Evolutionary conservation across 2,329 filamentous ascomycete genomes (phyloP).

Genomic region (Stromatinia cepivora): DNA sequence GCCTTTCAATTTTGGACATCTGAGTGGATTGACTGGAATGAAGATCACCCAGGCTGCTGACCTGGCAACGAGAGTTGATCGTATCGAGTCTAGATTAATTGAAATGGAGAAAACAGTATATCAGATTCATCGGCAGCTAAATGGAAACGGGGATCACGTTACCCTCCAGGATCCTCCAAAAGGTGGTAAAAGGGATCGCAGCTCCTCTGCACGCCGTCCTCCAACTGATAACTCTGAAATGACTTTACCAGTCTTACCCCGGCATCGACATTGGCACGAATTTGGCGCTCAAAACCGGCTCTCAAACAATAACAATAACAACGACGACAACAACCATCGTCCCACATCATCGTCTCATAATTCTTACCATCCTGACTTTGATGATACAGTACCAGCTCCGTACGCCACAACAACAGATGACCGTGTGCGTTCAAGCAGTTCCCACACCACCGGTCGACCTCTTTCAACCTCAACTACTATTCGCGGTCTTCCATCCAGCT

Average conservation of each 20-base stretch:
- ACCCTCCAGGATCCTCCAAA: constrained; percentile 35
- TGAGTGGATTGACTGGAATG: constrained; percentile 53
- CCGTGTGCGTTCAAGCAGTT: constrained; percentile 17
- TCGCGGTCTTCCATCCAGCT: constrained; percentile 35
- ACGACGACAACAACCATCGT: constrained; percentile 14
- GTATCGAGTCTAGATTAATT: constrained; percentile 53
- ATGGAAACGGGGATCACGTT: constrained; percentile 24
- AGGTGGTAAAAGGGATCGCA: constrained; percentile 27
- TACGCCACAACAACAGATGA: constrained; percentile 22
- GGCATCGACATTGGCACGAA: constrained; percentile 27
- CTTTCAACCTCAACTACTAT: constrained; percentile 41
- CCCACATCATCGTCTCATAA: constrained; percentile 35
- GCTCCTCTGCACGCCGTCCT: constrained; percentile 29
- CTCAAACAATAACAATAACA: constrained; percentile 28
- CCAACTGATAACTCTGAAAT: constrained; percentile 35
- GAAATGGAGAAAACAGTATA: constrained; percentile 49
- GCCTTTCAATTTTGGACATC: constrained; percentile 56
- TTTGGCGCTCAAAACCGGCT: constrained; percentile 27
- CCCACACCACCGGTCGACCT: constrained; percentile 31
- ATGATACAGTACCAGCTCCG: constrained; percentile 28
- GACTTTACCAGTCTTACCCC: constrained; percentile 32
- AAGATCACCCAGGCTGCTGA: constrained; percentile 58
- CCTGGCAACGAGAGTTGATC: constrained; percentile 54
- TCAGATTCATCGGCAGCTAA: constrained; percentile 25
- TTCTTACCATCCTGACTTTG: constrained; percentile 32